Conservation (phyloP, 2,329 filamentous ascomycete genomes). For the Calonectria hawksworthii region DNA sequence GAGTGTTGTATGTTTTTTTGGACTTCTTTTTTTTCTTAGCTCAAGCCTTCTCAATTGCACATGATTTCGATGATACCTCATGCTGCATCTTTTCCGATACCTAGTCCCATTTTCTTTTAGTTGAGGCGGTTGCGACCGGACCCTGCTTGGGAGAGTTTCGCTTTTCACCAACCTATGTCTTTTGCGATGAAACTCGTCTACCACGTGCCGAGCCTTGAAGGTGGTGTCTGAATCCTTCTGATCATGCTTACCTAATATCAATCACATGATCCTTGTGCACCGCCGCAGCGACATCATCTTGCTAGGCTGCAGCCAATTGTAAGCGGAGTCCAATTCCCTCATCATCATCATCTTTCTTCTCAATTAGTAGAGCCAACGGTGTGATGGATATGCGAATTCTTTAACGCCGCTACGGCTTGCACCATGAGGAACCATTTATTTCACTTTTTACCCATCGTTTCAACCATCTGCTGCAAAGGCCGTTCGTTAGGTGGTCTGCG, state of each 20-base stretch:
- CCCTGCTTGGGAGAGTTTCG: no score
- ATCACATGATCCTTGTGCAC: neutral
- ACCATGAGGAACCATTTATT: neutral
- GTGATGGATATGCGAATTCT: neutral
- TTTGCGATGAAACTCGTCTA: no score
- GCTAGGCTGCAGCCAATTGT: neutral
- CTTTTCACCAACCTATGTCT: no score
- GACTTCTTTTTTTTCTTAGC: neutral
- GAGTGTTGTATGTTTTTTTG: neutral
- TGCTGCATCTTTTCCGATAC: no score
- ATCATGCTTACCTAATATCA: neutral
- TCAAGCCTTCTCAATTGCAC: neutral
- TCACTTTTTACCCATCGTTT: neutral
- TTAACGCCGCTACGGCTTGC: neutral
- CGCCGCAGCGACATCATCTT: neutral
- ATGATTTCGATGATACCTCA: no score
- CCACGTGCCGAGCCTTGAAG: neutral
- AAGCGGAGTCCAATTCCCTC: neutral
- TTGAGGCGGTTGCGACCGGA: no score
- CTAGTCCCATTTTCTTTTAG: no score
- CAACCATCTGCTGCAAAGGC: conserved; percentile 7
- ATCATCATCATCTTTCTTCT: neutral
- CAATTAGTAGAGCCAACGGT: neutral
- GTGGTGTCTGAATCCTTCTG: neutral
- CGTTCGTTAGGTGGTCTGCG: conserved; percentile 43